Evolutionary conservation across 228 moss, liverwort and hornwort genomes (phyloP), one percentile per base, ranked within the genome.

Genomic region (Sphagnum magellanicum): DNA sequence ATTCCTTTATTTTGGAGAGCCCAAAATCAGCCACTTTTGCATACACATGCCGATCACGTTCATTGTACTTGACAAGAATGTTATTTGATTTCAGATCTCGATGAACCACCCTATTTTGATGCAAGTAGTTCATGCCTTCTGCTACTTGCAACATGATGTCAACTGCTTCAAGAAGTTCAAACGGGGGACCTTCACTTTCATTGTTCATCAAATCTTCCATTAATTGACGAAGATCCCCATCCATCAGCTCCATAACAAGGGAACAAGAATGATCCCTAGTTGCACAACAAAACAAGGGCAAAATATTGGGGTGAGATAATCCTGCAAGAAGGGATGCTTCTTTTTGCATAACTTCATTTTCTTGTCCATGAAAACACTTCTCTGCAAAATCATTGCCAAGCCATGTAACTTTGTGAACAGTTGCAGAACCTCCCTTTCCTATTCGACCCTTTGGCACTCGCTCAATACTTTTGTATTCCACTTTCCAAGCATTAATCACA

Each of bases 111-210:
- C 53, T 58, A 50, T 69, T 4, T 9, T 52, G 8, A 62, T 69
- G 52, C 55, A 69, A 50, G 51, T 68, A 74, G 16, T 55, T 7
- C 74, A 69, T 68, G 16, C 62, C 74, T 59, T 74, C 69, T 9
- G 69, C 47, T 32, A 74, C 8, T 58, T 74, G 74, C 13, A 74
- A 69, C 69, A 74, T 74, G 50, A 74, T 5, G 68, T 74, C 74
- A 51, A 69, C 63, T 0, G 58, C 4, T 16, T 57, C 74, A 67
- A 9, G 16, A 15, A 74, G 14, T 7, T 63, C 67, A 65, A 84
- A 67, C 16, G 67, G 67, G 8, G 16, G 32, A 51, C 4, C 51
- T 16, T 67, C 6, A 49, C 67, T 67, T 49, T 73, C 67, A 32
- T 32, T 32, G 32, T 32, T 46, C 49, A 7, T 6, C 6, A n/a